Base-by-base conservation (phyloP, 257 asterid species). In the Rubia yunnanensis region DNA sequence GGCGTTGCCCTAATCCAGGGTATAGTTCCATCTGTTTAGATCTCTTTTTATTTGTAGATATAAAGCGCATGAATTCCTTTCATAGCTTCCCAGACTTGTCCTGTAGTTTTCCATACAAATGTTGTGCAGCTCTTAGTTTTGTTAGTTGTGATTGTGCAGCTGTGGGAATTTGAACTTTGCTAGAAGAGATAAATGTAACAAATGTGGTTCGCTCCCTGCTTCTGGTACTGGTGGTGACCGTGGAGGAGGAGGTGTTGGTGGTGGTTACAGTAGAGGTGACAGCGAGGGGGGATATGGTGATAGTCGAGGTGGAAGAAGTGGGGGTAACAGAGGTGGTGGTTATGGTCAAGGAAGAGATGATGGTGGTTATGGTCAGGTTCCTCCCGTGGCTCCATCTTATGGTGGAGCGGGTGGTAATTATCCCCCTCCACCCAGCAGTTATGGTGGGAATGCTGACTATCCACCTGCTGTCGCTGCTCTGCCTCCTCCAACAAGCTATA, bases 141-240 rank as follows among this genome's bases (percentile, higher is more conserved):
- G 44, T 73, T 80, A 49, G 72, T 46, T 73, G 79, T 77, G 67
- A 75, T 79, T 83, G 76, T 91, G 91, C 81, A 94, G 99, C 76
- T 94, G 99, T 74, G 99, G 99, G 74, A 94, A 94, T 82, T 41
- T 85, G 95, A 94, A 94, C 88, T 94, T 91, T 81, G 99, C 99
- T 69, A 88, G 96, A 80, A 84, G 99, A 84, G 85, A 84, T 53
- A 95, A 94, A 70, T 94, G 99, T 80, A 86, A 94, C 91, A 91
- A 85, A 80, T 91, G 99, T 75, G 99, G 99, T 76, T 76, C 90
- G 28, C 88, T 86, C 26, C 84, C 99, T 73, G 95, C 96, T 70
- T 80, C 87, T 79, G 95, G 96, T 57, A 64, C 87, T 73, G 59
- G 30, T 20, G 57, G 57, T 56, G 95, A 86, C 68, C 95, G 92